Evolutionary conservation across 148 eudicot species (phyloP).

Genomic region (Dysphania ambrosioides): DNA sequence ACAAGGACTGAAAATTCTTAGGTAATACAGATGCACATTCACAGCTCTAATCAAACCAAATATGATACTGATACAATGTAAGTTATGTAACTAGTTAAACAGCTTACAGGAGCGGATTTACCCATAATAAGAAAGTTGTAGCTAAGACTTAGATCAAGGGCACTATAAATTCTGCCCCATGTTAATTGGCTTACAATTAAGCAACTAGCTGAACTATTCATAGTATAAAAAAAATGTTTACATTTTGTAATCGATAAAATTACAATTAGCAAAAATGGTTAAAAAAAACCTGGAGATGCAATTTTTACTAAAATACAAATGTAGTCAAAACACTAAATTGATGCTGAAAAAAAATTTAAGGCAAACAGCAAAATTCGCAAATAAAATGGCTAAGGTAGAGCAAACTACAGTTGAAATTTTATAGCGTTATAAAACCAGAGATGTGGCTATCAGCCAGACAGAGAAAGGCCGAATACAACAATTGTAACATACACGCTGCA

Average conservation of each 20-base stretch:
- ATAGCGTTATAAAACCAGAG: not conserved
- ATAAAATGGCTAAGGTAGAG: not conserved
- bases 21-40: not conserved
- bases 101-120: too few species aligned
- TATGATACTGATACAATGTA: not conserved
- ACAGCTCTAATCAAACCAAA: not conserved
- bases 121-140: not conserved
- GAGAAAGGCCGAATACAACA: slow-evolving; percentile 52
- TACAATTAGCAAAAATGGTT: not conserved
- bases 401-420: not conserved
- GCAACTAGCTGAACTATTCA: not conserved
- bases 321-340: not conserved
- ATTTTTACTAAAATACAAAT: not conserved
- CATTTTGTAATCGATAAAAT: not conserved
- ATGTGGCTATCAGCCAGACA: slow-evolving; percentile 33
- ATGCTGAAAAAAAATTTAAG: not conserved
- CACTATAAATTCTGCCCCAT: not conserved
- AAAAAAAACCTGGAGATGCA: not conserved
- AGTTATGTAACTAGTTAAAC: not conserved
- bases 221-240: not conserved
- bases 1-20: slow-evolving; percentile 4
- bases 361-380: not conserved
- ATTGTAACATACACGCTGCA: slow-evolving; percentile 56
- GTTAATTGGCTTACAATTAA: not conserved
- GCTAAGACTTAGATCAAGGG: not conserved